Evolutionary conservation across 345 rosid genomes (phyloP).

Genomic region (Populus davidiana): DNA sequence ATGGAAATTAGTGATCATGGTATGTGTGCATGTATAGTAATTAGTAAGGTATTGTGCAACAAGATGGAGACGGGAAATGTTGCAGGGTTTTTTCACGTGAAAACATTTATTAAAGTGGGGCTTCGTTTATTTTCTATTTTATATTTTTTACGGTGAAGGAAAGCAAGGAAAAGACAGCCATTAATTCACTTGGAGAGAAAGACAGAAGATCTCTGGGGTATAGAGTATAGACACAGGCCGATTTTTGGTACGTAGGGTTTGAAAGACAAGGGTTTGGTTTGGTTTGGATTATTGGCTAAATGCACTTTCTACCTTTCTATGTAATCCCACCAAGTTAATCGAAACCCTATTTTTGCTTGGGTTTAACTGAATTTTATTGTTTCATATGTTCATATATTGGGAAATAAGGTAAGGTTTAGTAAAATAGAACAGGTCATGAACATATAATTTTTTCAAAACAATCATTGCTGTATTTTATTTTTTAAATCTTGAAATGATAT

Average conservation of each 20-base stretch:
- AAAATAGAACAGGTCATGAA: no score
- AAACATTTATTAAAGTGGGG: conserved; percentile 3
- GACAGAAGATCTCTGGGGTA: conserved; percentile 3
- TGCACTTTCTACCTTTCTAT: neutral
- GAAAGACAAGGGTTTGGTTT: neutral
- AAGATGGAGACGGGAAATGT: neutral
- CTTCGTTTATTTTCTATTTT: neutral
- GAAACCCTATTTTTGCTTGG: neutral
- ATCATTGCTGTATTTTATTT: no score
- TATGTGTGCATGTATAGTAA: neutral
- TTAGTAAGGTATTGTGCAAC: neutral
- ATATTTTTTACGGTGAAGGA: neutral
- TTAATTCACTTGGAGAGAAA: conserved; percentile 25
- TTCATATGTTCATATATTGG: neutral
- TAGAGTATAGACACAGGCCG: neutral
- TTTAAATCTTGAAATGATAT: no score
- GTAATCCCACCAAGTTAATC: neutral
- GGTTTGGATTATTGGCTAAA: neutral
- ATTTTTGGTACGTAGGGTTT: conserved; percentile 7
- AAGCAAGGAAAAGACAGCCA: conserved; percentile 1
- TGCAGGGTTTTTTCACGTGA: conserved; percentile 32
- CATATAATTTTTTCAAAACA: no score
- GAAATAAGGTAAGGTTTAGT: neutral
- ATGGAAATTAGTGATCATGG: no score
- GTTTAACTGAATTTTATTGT: neutral